Conservation (phyloP, 169 alveolate species). For the Theileria annulata region DNA sequence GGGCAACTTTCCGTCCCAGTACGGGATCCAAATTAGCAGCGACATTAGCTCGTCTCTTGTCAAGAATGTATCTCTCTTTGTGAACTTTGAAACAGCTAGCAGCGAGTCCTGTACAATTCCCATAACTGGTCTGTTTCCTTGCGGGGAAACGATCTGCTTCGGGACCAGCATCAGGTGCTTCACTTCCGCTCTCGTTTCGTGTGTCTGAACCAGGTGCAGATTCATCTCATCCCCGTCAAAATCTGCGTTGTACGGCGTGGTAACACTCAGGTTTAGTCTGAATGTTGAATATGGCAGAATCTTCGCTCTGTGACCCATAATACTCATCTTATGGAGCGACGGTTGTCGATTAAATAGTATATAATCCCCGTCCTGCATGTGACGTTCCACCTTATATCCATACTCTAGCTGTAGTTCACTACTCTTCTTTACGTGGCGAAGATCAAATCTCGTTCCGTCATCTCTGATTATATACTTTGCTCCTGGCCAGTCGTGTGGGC, state of each 20-base stretch:
- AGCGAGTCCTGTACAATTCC: slow-evolving; percentile 99
- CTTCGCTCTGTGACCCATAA: slow-evolving; percentile 99
- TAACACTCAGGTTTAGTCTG: slow-evolving; percentile 97
- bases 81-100: slow-evolving; percentile 92
- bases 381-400: slow-evolving; percentile 98
- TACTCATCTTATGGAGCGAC: slow-evolving; percentile 99
- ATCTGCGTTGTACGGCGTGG: slow-evolving; percentile 99
- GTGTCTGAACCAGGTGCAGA: slow-evolving; percentile 98
- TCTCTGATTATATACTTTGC: slow-evolving; percentile 93
- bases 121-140: slow-evolving; percentile 99
- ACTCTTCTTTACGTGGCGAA: slow-evolving; percentile 81
- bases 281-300: slow-evolving; percentile 98
- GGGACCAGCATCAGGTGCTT: slow-evolving; percentile 98
- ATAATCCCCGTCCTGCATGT: slow-evolving; percentile 97
- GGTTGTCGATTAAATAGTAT: slow-evolving; percentile 99
- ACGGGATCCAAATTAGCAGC: slow-evolving; percentile 94
- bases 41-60: slow-evolving; percentile 91
- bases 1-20: slow-evolving; percentile 96
- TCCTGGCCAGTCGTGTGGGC: slow-evolving; percentile 99
- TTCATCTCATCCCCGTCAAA: slow-evolving; percentile 99
- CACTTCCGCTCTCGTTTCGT: slow-evolving; percentile 97
- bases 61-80: slow-evolving; percentile 95
- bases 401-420: slow-evolving; percentile 89
- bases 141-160: slow-evolving; percentile 98
- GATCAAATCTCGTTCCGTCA: slow-evolving; percentile 91